phyloP scores from a whole-genome alignment of 2,329 filamentous ascomycete genomes.

The Aspergillus thermomutatus region DNA sequence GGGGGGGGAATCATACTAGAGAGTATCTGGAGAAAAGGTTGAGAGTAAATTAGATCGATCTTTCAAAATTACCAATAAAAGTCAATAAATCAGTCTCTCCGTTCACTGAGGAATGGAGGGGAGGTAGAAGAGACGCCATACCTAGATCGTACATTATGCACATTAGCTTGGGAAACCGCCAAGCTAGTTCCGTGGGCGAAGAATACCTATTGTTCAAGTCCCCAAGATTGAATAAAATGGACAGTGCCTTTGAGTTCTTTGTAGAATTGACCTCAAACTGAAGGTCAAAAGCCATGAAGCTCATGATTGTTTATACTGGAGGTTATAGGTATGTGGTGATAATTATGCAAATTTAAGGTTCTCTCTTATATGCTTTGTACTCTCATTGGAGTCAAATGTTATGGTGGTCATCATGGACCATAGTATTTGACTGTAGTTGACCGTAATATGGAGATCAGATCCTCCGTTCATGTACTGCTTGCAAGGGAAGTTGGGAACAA shows the following conservation, averaged over 20 bases:
- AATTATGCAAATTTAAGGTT: not conserved
- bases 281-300: not conserved
- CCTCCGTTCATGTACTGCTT: not conserved
- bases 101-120: conserved; percentile 3
- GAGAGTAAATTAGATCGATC: not conserved
- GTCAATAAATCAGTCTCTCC: not conserved
- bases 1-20: no score
- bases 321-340: no score
- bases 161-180: conserved; percentile 13
- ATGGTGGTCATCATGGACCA: not conserved
- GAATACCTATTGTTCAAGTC: no score
- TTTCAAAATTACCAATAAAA: not conserved
- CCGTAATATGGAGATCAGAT: not conserved
- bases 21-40: not conserved
- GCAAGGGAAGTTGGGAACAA: not conserved
- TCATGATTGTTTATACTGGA: not conserved
- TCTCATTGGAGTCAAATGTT: not conserved
- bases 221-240: not conserved
- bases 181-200: conserved; percentile 7
- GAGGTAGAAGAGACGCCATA: conserved; percentile 13
- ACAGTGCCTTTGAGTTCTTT: not conserved
- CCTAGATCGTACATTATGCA: conserved; percentile 20
- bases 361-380: no score
- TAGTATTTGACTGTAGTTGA: not conserved
- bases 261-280: not conserved